phyloP scores from a whole-genome alignment of 768 basidiomycete species.

The Boletus eberwhitei region DNA sequence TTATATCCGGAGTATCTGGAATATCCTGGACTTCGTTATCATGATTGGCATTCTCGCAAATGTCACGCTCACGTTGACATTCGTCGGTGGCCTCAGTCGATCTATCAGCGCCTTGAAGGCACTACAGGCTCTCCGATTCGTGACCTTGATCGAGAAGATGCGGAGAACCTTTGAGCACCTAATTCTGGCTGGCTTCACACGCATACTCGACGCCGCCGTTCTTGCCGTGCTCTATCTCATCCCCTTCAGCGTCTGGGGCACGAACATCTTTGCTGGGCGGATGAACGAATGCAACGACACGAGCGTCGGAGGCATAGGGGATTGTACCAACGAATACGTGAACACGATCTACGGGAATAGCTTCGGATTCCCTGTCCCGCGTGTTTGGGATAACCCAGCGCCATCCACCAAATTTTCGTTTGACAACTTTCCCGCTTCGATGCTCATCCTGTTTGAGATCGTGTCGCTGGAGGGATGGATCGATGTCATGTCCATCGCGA shows the following conservation, averaged over 20 bases:
- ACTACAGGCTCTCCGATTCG: slow-evolving; percentile 80
- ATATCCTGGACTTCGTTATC: slow-evolving; percentile 84
- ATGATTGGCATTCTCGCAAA: slow-evolving; percentile 76
- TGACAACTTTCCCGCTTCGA: slow-evolving; percentile 76
- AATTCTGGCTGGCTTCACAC: slow-evolving; percentile 78
- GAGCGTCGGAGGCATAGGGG: slow-evolving; percentile 44
- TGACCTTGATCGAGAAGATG: slow-evolving; percentile 86
- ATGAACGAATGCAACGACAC: slow-evolving; percentile 84
- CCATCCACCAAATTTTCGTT: slow-evolving; percentile 85
- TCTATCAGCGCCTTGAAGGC: slow-evolving; percentile 84
- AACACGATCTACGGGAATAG: slow-evolving; percentile 57
- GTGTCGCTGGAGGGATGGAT: slow-evolving; percentile 96
- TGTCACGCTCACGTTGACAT: slow-evolving; percentile 64
- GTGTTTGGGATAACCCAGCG: slow-evolving; percentile 86
- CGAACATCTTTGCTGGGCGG: slow-evolving; percentile 85
- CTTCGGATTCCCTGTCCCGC: slow-evolving; percentile 73
- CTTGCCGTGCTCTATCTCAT: slow-evolving; percentile 91
- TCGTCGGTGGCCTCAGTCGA: slow-evolving; percentile 77
- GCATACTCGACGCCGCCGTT: slow-evolving; percentile 86
- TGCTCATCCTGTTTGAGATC: slow-evolving; percentile 94
- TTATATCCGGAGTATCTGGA: slow-evolving; percentile 90
- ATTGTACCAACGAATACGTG: slow-evolving; percentile 75
- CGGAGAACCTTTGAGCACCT: slow-evolving; percentile 82
- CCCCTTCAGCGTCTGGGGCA: slow-evolving; percentile 90
- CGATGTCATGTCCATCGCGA: slow-evolving; percentile 83